phyloP scores from a whole-genome alignment of 1,139 yeast species.

The Zygoascus meyerae region DNA sequence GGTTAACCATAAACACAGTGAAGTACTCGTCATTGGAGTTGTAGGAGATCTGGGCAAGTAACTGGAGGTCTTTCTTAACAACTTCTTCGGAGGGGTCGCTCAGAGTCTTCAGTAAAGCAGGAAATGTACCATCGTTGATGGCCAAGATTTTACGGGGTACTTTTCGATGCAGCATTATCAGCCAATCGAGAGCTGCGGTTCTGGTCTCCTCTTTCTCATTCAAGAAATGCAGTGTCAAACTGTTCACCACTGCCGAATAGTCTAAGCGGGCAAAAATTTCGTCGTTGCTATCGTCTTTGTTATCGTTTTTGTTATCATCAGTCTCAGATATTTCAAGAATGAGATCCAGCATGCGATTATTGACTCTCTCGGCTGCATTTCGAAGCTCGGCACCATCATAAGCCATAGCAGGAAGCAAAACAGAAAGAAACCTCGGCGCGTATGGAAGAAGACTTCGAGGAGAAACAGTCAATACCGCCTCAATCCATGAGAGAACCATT shows the following conservation, averaged over 20 bases:
- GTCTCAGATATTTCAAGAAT: conserved; percentile 35
- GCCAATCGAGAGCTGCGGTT: conserved; percentile 86
- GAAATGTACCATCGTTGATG: conserved; percentile 59
- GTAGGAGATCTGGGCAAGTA: conserved; percentile 71
- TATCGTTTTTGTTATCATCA: conserved; percentile 21
- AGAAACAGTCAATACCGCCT: conserved; percentile 63
- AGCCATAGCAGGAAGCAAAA: conserved; percentile 52
- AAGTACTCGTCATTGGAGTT: conserved; percentile 77
- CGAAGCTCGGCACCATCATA: conserved; percentile 48
- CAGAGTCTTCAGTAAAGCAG: conserved; percentile 71
- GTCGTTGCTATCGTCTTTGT: conserved; percentile 11
- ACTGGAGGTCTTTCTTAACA: conserved; percentile 66
- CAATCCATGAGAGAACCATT: conserved; percentile 80
- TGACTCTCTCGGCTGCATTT: conserved; percentile 51
- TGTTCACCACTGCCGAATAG: conserved; percentile 53
- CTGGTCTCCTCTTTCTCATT: conserved; percentile 76
- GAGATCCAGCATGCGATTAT: conserved; percentile 44
- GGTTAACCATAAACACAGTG: conserved; percentile 65
- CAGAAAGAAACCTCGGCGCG: conserved; percentile 52
- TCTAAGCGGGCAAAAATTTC: conserved; percentile 38
- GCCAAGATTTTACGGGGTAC: conserved; percentile 59
- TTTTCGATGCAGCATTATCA: conserved; percentile 71
- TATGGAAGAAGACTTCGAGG: conserved; percentile 70
- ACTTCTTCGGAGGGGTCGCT: conserved; percentile 85
- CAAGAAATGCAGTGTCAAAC: conserved; percentile 54